A percentile compares a stretch with the other conserved stretches of the same genome.
phyloP scores from a whole-genome alignment of 768 basidiomycete species.

The Pholiota microspora region DNA sequence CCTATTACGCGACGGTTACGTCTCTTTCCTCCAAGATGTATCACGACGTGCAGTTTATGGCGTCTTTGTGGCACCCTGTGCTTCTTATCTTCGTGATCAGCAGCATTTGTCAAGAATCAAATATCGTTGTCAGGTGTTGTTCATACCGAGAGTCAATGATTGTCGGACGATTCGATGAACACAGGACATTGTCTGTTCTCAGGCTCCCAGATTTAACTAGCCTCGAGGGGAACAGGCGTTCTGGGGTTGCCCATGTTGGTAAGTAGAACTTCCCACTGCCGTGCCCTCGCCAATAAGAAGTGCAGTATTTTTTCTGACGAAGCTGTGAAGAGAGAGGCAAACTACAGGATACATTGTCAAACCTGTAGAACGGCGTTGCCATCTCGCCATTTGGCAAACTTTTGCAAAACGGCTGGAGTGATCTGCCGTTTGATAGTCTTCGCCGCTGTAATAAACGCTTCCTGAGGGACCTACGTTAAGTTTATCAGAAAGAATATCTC shows the following conservation, averaged over 20 bases:
- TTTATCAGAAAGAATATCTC: background rate
- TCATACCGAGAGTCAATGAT: background rate
- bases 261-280: too few relatives aligned
- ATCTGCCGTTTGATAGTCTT: constrained; percentile 74
- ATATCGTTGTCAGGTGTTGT: background rate
- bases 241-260: too few relatives aligned
- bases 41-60: too few relatives aligned
- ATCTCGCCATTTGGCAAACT: constrained; percentile 68
- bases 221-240: background rate
- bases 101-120: background rate
- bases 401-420: constrained; percentile 72
- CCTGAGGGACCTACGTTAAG: constrained; percentile 63
- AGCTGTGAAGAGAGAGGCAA: too few relatives aligned
- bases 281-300: too few relatives aligned
- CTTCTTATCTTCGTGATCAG: background rate
- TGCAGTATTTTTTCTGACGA: too few relatives aligned
- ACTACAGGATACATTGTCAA: constrained; percentile 7
- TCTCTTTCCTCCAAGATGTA: too few relatives aligned
- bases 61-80: background rate
- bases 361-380: constrained; percentile 22
- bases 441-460: constrained; percentile 75
- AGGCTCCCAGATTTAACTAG: background rate
- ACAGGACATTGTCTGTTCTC: background rate
- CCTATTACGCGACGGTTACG: too few relatives aligned
- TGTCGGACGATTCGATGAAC: background rate